Evolutionary conservation across 140 eudicot genomes (phyloP), one percentile per base, ranked within the genome.

Genomic region (Stevia rebaudiana): DNA sequence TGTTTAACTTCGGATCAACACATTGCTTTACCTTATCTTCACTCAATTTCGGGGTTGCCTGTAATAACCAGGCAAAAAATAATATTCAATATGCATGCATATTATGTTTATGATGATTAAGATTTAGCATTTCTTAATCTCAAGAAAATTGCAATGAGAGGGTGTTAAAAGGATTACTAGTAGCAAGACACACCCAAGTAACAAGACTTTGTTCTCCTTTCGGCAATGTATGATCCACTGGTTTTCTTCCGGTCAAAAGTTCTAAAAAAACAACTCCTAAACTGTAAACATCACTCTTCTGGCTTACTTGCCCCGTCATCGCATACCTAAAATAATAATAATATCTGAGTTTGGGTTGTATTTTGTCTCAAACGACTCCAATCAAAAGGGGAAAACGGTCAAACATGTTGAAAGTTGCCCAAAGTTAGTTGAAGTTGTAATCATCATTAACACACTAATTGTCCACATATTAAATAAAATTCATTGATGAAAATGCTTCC

Each of bases 201-300:
- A 83, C 89, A 65, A 79, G 89, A 76, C 89, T 83, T 13, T 83
- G 89, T 67, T 83, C 85, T 30, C 89, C 89, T 74, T 80, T 79
- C 8, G 89, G 89, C 85, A 83, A 79, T 69, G 89, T 83, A 55
- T 83, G 89, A 65, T 83, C 89, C 22, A 83, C 89, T 25, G 89
- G 89, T 54, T 79, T 83, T 69, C 85, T 73, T 51, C 89, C 89
- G 6, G 89, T 83, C 59, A 83, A 74, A 62, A 83, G 85, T 57
- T 79, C 89, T 33, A 83, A 54, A 49, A 83, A 80, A 65, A 83
- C 85, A 37, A 83, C 89, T 3, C 89, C 89, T 42, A 79, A 83
- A 79, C 85, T 83, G 68, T 83, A 83, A 23, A 83, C 89, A 75
- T 83, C 89, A 65, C 89, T 83, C 57, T 83, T 83, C 77, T 79